Evolutionary conservation across 2,329 filamentous ascomycete genomes (phyloP).

Genomic region (Aspergillus sp.): DNA sequence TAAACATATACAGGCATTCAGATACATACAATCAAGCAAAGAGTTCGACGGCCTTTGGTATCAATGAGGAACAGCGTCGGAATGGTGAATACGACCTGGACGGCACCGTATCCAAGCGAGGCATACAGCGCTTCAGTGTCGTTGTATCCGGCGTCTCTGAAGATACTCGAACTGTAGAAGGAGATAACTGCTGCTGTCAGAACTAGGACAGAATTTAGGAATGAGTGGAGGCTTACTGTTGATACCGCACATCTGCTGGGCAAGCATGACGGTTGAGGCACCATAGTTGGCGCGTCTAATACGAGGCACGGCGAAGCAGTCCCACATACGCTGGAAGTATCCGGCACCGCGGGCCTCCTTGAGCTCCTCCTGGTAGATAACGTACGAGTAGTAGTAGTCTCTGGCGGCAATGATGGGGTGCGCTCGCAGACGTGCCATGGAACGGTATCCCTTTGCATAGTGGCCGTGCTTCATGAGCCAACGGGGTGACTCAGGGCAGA

Average conservation of each 20-base stretch:
- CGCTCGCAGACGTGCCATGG: conserved; percentile 3
- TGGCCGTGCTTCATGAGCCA: conserved; percentile 27
- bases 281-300: conserved; percentile 57
- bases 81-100: conserved; percentile 61
- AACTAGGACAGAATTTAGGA: conserved; percentile 42
- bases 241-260: conserved; percentile 62
- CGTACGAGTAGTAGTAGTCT: conserved; percentile 61
- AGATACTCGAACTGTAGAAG: conserved; percentile 67
- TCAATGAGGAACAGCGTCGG: conserved; percentile 65
- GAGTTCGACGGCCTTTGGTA: conserved; percentile 61
- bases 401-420: conserved; percentile 49
- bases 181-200: conserved; percentile 50
- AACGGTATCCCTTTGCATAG: neutral
- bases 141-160: conserved; percentile 54
- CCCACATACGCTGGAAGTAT: conserved; percentile 28
- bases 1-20: neutral
- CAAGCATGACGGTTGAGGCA: conserved; percentile 76
- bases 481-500: conserved; percentile 30
- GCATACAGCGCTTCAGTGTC: conserved; percentile 55
- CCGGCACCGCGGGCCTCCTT: conserved; percentile 46
- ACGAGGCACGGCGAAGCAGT: conserved; percentile 43
- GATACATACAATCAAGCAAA: conserved; percentile 29
- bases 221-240: conserved; percentile 20
- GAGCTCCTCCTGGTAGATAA: conserved; percentile 49
- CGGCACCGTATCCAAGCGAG: conserved; percentile 62